Conservation (phyloP, 2,329 filamentous ascomycete genomes). For the Cytospora schulzeri region DNA sequence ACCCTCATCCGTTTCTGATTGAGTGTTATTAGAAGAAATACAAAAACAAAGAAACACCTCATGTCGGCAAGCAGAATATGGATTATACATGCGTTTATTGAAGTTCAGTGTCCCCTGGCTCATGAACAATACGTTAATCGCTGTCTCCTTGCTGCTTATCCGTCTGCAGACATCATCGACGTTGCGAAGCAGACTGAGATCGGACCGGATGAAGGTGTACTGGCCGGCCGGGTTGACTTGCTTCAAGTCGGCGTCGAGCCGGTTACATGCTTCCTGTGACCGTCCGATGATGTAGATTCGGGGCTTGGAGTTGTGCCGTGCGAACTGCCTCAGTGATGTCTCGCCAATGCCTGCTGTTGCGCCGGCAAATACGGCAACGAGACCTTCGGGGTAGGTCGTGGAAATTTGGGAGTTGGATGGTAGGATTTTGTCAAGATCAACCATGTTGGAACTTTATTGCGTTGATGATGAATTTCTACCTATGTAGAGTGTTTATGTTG, state of each 20-base stretch:
- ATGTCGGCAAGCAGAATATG: neutral
- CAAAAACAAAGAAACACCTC: neutral
- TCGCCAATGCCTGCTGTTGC: conserved; percentile 59
- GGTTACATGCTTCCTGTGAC: conserved; percentile 39
- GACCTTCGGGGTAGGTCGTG: conserved; percentile 31
- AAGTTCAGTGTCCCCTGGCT: conserved; percentile 42
- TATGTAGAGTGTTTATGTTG: neutral
- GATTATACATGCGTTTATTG: conserved; percentile 30
- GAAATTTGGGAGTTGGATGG: conserved; percentile 42
- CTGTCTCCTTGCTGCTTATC: conserved; percentile 46
- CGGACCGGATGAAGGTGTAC: conserved; percentile 51
- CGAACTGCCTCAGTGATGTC: conserved; percentile 49
- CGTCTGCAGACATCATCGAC: conserved; percentile 51
- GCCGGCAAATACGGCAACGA: conserved; percentile 54
- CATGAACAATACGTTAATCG: conserved; percentile 51
- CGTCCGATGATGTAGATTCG: conserved; percentile 57
- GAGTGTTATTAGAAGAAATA: conserved; percentile 18
- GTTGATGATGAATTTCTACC: neutral
- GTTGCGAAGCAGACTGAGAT: conserved; percentile 52
- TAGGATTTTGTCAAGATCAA: conserved; percentile 31
- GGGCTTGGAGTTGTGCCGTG: conserved; percentile 43
- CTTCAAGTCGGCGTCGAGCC: conserved; percentile 45
- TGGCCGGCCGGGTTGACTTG: conserved; percentile 45
- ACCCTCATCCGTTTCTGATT: conserved; percentile 57
- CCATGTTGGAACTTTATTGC: neutral